A percentile compares a stretch with the other conserved stretches of the same genome.
Conservation (phyloP, 1,284 basidiomycete genomes). For the Fistulina hepatica region DNA sequence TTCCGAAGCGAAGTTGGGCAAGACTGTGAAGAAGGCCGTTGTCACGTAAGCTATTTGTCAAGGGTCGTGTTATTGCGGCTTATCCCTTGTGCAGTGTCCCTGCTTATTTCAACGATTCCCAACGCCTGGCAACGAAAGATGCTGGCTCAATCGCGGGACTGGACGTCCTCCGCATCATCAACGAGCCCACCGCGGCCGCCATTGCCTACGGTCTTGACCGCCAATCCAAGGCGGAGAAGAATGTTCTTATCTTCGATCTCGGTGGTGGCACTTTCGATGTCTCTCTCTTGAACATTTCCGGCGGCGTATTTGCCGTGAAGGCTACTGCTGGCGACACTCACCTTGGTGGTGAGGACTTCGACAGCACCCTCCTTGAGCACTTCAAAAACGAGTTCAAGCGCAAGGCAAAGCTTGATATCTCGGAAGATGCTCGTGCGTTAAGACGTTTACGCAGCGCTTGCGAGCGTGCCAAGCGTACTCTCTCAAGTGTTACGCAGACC, state of each 20-base stretch:
- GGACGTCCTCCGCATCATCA: conserved; percentile 95
- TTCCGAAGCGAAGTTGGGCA: conserved; percentile 96
- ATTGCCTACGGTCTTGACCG: conserved; percentile 91
- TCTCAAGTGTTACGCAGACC: conserved; percentile 96
- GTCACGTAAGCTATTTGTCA: conserved; percentile 58
- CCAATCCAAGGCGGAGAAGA: conserved; percentile 87
- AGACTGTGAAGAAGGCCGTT: conserved; percentile 91
- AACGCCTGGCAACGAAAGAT: conserved; percentile 92
- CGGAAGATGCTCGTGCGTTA: conserved; percentile 90
- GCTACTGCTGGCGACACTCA: conserved; percentile 98
- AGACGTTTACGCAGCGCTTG: conserved; percentile 93
- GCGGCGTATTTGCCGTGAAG: conserved; percentile 96
- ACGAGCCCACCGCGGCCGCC: conserved; percentile 92
- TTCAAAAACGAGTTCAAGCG: conserved; percentile 99
- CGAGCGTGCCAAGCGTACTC: conserved; percentile 98
- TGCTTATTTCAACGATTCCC: conserved; percentile 97
- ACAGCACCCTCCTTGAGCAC: conserved; percentile 95
- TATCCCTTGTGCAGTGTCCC: conserved; percentile 51
- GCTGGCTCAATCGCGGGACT: conserved; percentile 89
- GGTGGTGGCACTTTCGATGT: conserved; percentile 99
- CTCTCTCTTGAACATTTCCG: conserved; percentile 91
- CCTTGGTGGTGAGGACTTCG: conserved; percentile 96
- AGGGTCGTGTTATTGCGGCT: conserved; percentile 5
- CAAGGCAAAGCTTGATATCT: conserved; percentile 96
- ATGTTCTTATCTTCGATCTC: conserved; percentile 99